Conservation (phyloP, 352 stramenopile genomes). For the Pythium guiyangense region DNA sequence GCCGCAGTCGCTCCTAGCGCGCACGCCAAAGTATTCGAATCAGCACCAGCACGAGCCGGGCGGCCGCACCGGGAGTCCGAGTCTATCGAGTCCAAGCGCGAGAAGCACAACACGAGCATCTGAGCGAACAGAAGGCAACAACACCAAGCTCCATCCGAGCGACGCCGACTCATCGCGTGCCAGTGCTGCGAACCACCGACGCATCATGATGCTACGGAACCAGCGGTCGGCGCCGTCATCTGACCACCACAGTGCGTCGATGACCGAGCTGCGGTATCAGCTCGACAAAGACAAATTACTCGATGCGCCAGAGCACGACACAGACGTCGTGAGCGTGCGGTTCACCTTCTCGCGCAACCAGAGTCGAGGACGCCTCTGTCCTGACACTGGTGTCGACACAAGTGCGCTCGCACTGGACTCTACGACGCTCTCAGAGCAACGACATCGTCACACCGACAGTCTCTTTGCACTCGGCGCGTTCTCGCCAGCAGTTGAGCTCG, state of each 20-base stretch:
- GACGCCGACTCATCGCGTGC: slow-evolving; percentile 3
- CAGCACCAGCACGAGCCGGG: slow-evolving; percentile 19
- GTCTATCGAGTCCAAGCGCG: not conserved
- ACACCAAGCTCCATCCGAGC: not conserved
- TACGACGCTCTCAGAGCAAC: not conserved
- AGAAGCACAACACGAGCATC: not conserved
- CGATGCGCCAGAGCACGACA: slow-evolving; percentile 16
- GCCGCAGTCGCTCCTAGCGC: slow-evolving; percentile 27
- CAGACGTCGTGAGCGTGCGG: slow-evolving; percentile 8
- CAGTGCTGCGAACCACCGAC: slow-evolving; percentile 50
- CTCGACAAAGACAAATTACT: not conserved
- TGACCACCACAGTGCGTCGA: not conserved
- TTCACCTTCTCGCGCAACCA: too few species aligned
- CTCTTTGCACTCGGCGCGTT: slow-evolving; percentile 37
- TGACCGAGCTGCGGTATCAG: slow-evolving; percentile 1
- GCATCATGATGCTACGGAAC: slow-evolving; percentile 52
- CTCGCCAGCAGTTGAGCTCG: slow-evolving; percentile 49
- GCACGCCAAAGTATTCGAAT: slow-evolving; percentile 10
- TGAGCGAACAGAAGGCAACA: not conserved
- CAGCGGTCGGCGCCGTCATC: slow-evolving; percentile 15
- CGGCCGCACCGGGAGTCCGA: not conserved
- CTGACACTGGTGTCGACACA: slow-evolving; percentile 3
- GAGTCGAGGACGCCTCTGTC: too few species aligned
- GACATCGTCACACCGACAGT: not conserved
- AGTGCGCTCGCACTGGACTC: slow-evolving; percentile 8